phyloP scores from a whole-genome alignment of 768 basidiomycete species.

The Russula virescens region DNA sequence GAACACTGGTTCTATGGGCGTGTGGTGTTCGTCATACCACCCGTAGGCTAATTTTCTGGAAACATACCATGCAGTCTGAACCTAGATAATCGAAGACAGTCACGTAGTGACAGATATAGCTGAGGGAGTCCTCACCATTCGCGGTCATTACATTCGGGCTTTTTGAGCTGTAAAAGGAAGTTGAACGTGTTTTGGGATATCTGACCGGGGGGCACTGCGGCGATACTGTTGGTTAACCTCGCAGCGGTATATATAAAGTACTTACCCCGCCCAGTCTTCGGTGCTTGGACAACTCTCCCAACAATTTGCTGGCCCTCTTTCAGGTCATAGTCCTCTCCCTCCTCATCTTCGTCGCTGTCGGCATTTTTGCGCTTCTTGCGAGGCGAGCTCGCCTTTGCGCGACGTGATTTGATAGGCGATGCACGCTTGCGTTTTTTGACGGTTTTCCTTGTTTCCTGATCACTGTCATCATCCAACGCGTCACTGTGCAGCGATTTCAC shows the following conservation, averaged over 20 bases:
- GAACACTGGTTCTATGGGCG: conserved; percentile 61
- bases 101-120: not conserved
- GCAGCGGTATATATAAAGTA: conserved; percentile 1
- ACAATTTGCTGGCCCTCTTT: conserved; percentile 66
- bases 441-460: conserved; percentile 13
- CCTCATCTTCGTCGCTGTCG: conserved; percentile 36
- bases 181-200: conserved; percentile 82
- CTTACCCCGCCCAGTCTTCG: conserved; percentile 74
- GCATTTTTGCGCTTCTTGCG: conserved; percentile 27
- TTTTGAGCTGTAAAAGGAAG: conserved; percentile 63
- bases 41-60: not conserved
- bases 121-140: conserved; percentile 50
- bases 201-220: conserved; percentile 71
- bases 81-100: conserved; percentile 38
- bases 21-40: not conserved
- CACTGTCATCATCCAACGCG: conserved; percentile 33
- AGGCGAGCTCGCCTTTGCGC: conserved; percentile 19
- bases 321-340: conserved; percentile 38
- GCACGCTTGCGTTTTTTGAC: conserved; percentile 30
- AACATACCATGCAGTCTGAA: conserved; percentile 70
- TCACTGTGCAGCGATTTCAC: conserved; percentile 33
- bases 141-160: conserved; percentile 78
- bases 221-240: not conserved
- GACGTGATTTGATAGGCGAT: conserved; percentile 15
- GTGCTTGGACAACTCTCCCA: conserved; percentile 74